Evolutionary conservation across 345 rosid species (phyloP).

Genomic region (Hypericum perforatum): DNA sequence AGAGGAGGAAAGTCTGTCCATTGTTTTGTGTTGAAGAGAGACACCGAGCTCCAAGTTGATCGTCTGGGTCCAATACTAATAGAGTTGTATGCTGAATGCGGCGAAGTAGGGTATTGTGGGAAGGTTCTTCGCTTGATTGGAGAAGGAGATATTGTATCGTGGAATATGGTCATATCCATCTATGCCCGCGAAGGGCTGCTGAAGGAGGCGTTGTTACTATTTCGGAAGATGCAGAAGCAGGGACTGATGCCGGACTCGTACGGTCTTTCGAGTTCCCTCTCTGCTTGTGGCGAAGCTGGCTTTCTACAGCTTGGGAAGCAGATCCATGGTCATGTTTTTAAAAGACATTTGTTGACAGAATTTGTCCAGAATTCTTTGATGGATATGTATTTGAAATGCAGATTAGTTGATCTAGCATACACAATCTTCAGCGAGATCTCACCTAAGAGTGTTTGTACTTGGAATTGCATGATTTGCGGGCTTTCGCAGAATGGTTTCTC

Average conservation of each 20-base stretch:
- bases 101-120: conserved; percentile 34
- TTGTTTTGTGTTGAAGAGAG: conserved; percentile 42
- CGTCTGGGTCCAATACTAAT: conserved; percentile 51
- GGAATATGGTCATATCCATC: conserved; percentile 63
- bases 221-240: conserved; percentile 41
- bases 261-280: conserved; percentile 56
- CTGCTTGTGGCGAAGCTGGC: conserved; percentile 51
- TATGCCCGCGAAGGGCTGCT: conserved; percentile 42
- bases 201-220: conserved; percentile 33
- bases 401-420: conserved; percentile 34
- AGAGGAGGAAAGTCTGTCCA: conserved; percentile 68
- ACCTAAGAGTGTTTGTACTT: conserved; percentile 34
- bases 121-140: conserved; percentile 32
- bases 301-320: conserved; percentile 46
- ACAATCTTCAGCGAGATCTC: conserved; percentile 28
- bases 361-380: conserved; percentile 47
- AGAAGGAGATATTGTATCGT: conserved; percentile 41
- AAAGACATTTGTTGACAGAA: conserved; percentile 31
- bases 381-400: conserved; percentile 58
- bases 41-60: conserved; percentile 29
- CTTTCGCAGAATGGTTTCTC: conserved; percentile 53
- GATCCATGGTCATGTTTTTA: conserved; percentile 51
- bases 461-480: conserved; percentile 65
- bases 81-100: conserved; percentile 55
- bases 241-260: conserved; percentile 52